Evolutionary conservation across 257 asterid species (phyloP), one percentile per base, ranked within the genome.

Genomic region (Rehmannia glutinosa): DNA sequence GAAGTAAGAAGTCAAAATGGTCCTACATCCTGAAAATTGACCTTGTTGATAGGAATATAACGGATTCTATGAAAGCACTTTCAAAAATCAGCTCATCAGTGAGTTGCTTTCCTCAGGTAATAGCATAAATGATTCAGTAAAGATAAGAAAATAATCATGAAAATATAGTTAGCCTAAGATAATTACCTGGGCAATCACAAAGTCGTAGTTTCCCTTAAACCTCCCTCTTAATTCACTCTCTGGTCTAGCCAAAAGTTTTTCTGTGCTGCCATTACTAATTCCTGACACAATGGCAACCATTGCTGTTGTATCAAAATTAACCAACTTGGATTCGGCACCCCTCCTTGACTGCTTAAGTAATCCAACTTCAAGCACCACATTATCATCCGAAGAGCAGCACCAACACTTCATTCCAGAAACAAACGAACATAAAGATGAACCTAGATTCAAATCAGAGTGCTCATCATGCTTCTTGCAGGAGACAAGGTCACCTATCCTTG

Each of bases 221-320:
- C 88, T 78, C 27, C 75, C 85, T 78, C 95, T 85, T 78, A 94
- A 35, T 62, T 91, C 84, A 66, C 71, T 58, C 85, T 91, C 93
- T 4, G 88, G 76, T 27, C 82, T 86, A 39, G 84, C 83, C 82
- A 93, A 78, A 76, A 88, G 80, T 66, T 80, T 79, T 23, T 24
- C 76, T 2, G 82, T 65, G 19, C 85, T 74, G 11, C 88, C 90
- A 72, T 91, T 94, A 72, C 99, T 88, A 46, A 94, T 91, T 62
- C 97, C 97, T 0, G 99, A 94, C 58, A 83, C 96, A 47, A 87
- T 68, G 16, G 97, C 99, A 67, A 94, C 77, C 80, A 94, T 56
- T 52, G 97, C 87, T 35, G 99, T 88, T 10, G 97, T 91, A 75
- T 94, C 99, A 72, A 88, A 88, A 81, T 94, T 91, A 64, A 91